Evolutionary conservation across 805 yeast species (phyloP), one percentile per base, ranked within the genome.

Genomic region (Candida quercuum): DNA sequence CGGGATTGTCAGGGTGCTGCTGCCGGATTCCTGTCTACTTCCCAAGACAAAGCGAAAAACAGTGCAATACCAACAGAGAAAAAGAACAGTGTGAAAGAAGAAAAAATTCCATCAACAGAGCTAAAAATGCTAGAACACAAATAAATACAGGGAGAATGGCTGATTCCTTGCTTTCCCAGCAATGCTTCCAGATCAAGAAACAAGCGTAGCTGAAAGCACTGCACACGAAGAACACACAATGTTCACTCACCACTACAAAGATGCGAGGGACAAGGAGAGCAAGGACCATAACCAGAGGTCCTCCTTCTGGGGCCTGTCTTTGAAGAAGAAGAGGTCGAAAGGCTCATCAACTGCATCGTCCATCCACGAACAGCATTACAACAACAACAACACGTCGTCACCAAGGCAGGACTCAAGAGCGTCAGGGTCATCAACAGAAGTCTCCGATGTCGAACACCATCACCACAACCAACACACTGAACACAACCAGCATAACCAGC

Each of bases 121-220:
- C n/a, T n/a, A n/a, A 22, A 22, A 22, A 22, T n/a, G 18, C 8
- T 12, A 12, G 14, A 27, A 27, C n/a, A 18, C 17, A 11, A 17
- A 28, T 28, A 28, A 28, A 28, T 28, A 28, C 20, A 28, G 20
- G 18, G n/a, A 4, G 31, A 28, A 28, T 28, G 31, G 31, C 31
- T 28, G 31, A 17, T 28, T 28, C 8, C 18, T 25, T 11, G 13
- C 13, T 25, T 6, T 25, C 13, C 24, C 24, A 8, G 24, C 24
- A 22, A 25, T 8, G 14, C 10, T 25, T n/a, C 6, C 10, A 25
- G 10, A 25, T 13, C 8, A 22, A 22, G 10, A 22, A 22, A 22
- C 24, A 22, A 22, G 11, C 24, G 8, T 22, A 8, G 8, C 24
- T 25, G 6, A 14, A 13, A 25, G 7, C 14, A 25, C 28, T 11